phyloP scores from a whole-genome alignment of 2,329 filamentous ascomycete genomes.

The Aspergillus pseudoglaucus region DNA sequence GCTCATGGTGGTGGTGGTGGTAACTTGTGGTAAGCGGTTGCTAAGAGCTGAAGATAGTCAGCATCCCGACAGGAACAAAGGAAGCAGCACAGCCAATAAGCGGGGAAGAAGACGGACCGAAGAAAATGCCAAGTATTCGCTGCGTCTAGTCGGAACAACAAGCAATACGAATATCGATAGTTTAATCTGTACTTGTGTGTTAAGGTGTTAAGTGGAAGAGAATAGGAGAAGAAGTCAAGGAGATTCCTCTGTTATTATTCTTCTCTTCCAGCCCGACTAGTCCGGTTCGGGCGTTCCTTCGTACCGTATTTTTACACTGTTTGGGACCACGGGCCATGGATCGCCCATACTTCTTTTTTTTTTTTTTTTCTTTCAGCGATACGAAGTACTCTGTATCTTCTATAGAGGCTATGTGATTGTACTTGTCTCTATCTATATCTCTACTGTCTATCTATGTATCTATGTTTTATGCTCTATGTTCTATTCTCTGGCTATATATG shows the following conservation, averaged over 20 bases:
- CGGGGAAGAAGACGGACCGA: constrained; percentile 10
- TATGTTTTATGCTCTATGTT: no score
- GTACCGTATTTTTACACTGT: not conserved
- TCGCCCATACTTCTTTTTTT: not conserved
- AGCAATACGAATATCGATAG: no score
- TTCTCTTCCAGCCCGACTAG: not conserved
- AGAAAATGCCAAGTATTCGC: constrained; percentile 19
- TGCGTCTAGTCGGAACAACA: not conserved
- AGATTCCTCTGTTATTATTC: not conserved
- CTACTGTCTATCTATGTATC: no score
- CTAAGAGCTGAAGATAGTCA: not conserved
- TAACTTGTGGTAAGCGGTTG: not conserved
- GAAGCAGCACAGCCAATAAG: constrained; percentile 9
- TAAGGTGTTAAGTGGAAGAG: not conserved
- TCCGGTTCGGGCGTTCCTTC: not conserved
- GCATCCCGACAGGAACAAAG: not conserved
- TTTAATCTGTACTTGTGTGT: no score
- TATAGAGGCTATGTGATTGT: no score
- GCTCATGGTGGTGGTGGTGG: constrained; percentile 15
- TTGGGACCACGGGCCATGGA: not conserved
- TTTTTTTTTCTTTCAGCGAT: not conserved
- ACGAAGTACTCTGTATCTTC: no score
- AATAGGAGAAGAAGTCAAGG: not conserved
- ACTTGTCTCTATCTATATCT: no score
- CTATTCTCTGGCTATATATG: no score